Base-by-base conservation (phyloP, 495 filamentous ascomycete species). In the Penicillium macrosclerotiorum region DNA sequence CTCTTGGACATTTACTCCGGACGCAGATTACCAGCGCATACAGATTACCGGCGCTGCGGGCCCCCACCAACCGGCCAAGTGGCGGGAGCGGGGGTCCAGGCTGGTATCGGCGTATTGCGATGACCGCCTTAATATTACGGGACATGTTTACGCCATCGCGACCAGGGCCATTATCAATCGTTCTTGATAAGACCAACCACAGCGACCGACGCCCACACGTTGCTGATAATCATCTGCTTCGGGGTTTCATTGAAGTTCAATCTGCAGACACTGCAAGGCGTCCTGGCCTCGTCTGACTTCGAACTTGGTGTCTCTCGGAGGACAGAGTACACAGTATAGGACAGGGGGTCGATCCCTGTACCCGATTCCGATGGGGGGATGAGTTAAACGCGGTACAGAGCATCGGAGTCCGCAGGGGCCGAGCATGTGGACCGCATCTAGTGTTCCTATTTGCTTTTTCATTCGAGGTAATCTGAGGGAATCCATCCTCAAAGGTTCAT, bases 141-240 rank as follows among this genome's bases (percentile, higher is more conserved):
- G 3, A 20, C 20, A 26, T 13, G 14, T 24, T 49, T 32, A 44
- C 50, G 17, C 37, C 51, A 49, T 57, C 55, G 53, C 53, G 48
- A 49, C 53, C 55, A 52, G 54, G 43, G 5, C 32, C 45, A 62
- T 54, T 57, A 59, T 64, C 61, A 62, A 57, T 56, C 44, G 22
- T 33, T 23, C n/a, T 49, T 48, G 62, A 65, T 65, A 65, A 64
- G 59, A 54, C 64, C 64, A 68, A 68, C 64, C 64, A 68, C 62
- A 62, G 19, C 52, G 29, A 31, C 27, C 34, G 31, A 13, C 52
- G 19, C 41, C 51, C 34, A 51, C 64, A 65, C 64, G 60, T 65
- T 68, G 52, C 44, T 45, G 33, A 48, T 55, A 44, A 47, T 42
- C 22, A 7, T n/a, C n/a, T 8, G 20, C 37, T 14, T 31, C 20